Evolutionary conservation across 164 flowering plant species (phyloP).

Genomic region (Vitis labrusca): DNA sequence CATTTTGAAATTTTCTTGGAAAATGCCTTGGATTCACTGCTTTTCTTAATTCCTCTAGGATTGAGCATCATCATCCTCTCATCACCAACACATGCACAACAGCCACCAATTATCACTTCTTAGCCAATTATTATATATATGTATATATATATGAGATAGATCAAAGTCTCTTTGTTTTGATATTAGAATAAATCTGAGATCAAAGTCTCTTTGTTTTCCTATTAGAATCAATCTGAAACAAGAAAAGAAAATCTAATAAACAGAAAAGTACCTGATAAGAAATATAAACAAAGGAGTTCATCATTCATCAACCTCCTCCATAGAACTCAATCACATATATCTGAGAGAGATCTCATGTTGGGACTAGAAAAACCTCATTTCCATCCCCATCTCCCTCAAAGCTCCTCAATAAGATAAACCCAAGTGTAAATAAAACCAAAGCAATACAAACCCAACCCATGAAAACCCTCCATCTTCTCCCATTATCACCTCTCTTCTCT

Average conservation of each 20-base stretch:
- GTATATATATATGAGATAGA: background rate
- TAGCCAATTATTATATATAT: no score
- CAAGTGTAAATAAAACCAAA: background rate
- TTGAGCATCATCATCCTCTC: no score
- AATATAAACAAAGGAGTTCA: background rate
- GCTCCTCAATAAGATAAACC: constrained; percentile 2
- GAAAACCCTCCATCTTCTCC: background rate
- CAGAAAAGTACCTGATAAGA: background rate
- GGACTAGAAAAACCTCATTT: constrained; percentile 16
- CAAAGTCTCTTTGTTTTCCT: background rate
- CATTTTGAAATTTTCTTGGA: no score
- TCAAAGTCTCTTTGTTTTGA: background rate
- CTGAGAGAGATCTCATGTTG: constrained; percentile 17
- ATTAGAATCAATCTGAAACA: background rate
- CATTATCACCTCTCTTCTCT: background rate
- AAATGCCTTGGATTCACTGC: no score
- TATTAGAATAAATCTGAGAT: background rate
- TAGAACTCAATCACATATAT: background rate
- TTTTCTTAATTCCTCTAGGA: no score
- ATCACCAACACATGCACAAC: no score
- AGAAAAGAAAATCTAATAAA: background rate
- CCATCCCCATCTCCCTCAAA: constrained; percentile 4
- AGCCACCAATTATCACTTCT: no score
- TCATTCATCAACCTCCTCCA: no score
- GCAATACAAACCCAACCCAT: background rate